Conservation (phyloP, 2,329 filamentous ascomycete genomes). For the Epichloe sp. region DNA sequence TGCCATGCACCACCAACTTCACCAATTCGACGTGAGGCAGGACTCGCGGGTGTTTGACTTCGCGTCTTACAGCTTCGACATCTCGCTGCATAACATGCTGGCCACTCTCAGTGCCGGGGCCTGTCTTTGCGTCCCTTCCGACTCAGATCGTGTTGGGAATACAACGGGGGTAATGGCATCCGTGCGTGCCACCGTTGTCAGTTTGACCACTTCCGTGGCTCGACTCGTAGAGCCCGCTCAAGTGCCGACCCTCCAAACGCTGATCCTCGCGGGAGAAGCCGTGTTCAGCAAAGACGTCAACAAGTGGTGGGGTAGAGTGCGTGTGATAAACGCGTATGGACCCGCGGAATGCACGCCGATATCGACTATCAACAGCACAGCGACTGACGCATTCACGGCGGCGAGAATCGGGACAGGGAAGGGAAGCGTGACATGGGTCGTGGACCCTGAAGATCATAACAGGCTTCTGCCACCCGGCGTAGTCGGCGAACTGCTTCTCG, state of each 20-base stretch:
- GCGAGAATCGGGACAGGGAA: no score
- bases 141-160: neutral
- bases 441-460: no score
- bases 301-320: neutral
- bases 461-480: neutral
- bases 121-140: conserved; percentile 3
- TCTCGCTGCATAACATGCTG: neutral
- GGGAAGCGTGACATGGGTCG: no score
- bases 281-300: no score
- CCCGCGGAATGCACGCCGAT: neutral
- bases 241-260: no score
- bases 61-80: conserved; percentile 5
- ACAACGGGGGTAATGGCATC: no score
- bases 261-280: no score
- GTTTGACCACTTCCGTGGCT: no score
- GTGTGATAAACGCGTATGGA: neutral
- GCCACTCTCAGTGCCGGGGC: conserved; percentile 1
- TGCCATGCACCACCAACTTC: neutral
- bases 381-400: neutral
- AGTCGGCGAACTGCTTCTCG: conserved; percentile 15
- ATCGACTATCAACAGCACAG: conserved; percentile 3
- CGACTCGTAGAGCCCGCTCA: no score
- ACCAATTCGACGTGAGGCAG: neutral
- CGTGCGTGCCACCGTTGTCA: no score
- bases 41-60: conserved; percentile 4